These are phyloP conservation scores for Coffea humblotiana DNA, from an alignment of 305 asterid species.

Conservation along the genomic window DNA sequence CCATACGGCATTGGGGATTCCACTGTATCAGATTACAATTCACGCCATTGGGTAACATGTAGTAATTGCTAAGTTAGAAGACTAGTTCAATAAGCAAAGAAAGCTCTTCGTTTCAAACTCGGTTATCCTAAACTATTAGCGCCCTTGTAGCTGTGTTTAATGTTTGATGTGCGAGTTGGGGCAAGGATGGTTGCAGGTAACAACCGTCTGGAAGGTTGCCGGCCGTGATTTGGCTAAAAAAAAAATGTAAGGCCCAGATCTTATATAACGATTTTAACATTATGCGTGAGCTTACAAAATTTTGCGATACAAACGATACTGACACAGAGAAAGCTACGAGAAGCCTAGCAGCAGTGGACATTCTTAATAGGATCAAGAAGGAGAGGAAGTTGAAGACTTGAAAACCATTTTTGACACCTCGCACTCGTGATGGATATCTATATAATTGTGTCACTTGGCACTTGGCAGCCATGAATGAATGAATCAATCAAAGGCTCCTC, in stretches of 20 bases:
- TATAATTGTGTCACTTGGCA: constrained; percentile 20
- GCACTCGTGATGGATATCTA: constrained; percentile 1
- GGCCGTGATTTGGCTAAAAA: no score
- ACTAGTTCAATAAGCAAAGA: no score
- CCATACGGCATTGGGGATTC: neutral
- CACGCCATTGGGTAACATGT: neutral
- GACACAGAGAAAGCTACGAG: constrained; percentile 36
- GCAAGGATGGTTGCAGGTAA: no score
- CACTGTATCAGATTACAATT: neutral
- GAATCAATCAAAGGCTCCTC: neutral
- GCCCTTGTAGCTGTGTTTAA: neutral
- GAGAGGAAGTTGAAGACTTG: neutral
- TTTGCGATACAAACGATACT: constrained; percentile 27
- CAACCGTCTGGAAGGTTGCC: no score
- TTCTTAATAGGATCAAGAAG: neutral
- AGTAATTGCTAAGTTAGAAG: neutral
- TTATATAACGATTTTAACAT: no score
- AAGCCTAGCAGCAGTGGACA: constrained; percentile 37
- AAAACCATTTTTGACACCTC: constrained; percentile 35
- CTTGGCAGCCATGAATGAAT: constrained; percentile 37
- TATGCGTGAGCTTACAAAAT: no score
- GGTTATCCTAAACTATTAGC: neutral
- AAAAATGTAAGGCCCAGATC: no score
- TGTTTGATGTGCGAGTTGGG: no score
- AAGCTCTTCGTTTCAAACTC: neutral